Conservation (phyloP, 2,329 filamentous ascomycete species). For the Coniochaeta hoffmannii region DNA sequence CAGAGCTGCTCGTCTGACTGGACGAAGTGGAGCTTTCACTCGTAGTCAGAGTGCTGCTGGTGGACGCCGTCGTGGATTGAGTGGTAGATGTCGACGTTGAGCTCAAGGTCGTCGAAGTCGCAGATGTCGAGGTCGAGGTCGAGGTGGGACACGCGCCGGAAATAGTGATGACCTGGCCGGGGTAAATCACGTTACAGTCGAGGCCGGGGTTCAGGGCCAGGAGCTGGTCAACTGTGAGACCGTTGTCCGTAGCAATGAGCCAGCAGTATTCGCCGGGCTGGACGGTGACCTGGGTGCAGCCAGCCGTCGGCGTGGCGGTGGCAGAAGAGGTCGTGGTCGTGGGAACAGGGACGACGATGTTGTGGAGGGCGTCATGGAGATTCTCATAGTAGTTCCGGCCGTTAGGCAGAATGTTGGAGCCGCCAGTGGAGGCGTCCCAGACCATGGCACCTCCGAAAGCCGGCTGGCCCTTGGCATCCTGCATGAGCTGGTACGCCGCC, state of each 20-base stretch:
- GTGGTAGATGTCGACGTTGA: not conserved
- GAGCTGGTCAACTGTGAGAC: constrained; percentile 7
- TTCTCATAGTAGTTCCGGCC: constrained; percentile 16
- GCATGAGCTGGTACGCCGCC: constrained; percentile 14
- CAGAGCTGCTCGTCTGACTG: not conserved
- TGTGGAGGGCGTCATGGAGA: constrained; percentile 12
- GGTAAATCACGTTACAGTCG: not conserved
- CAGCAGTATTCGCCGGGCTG: constrained; percentile 9
- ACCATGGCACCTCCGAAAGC: constrained; percentile 26
- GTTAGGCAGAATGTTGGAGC: constrained; percentile 8
- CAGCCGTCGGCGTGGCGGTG: constrained; percentile 2
- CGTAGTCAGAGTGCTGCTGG: too few species aligned
- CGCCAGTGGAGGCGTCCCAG: constrained; percentile 22
- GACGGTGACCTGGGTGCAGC: constrained; percentile 5
- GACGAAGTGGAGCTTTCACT: not conserved
- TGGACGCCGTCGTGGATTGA: not conserved
- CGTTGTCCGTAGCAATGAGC: constrained; percentile 8
- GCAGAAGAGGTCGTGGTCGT: constrained; percentile 7
- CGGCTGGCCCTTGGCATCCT: constrained; percentile 14
- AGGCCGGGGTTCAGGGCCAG: constrained; percentile 8
- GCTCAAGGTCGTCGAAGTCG: not conserved
- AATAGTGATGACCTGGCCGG: constrained; percentile 7
- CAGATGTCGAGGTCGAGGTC: not conserved
- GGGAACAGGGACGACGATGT: not conserved
- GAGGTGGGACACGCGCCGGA: constrained; percentile 5